Evolutionary conservation across 192 early-diverging fungal genomes (phyloP).

Genomic region (Martensiomyces pterosporus): DNA sequence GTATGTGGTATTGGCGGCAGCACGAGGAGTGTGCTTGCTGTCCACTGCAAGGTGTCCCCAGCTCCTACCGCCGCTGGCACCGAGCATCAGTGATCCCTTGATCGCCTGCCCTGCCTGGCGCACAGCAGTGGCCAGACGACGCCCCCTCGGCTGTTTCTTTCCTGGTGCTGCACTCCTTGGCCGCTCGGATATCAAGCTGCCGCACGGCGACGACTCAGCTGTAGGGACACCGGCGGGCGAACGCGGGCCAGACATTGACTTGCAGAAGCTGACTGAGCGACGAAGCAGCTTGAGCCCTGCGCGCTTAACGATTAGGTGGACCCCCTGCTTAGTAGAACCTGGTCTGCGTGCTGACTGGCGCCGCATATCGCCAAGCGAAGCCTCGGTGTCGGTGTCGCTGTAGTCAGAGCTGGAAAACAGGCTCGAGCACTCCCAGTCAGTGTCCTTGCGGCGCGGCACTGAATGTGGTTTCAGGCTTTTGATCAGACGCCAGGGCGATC

Average conservation of each 20-base stretch:
- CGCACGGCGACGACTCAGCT: too few relatives aligned
- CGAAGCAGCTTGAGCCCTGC: constrained; percentile 38
- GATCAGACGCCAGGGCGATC: constrained; percentile 28
- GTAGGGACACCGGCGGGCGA: background rate
- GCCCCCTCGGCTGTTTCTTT: too few relatives aligned
- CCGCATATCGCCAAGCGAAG: too few relatives aligned
- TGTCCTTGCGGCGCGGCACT: background rate
- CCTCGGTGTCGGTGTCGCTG: constrained; percentile 22
- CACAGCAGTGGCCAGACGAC: constrained; percentile 20
- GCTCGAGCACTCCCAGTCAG: constrained; percentile 21
- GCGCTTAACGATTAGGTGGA: constrained; percentile 42
- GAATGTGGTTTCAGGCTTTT: constrained; percentile 19
- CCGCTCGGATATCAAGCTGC: too few relatives aligned
- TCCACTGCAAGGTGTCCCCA: too few relatives aligned
- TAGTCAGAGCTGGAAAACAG: constrained; percentile 10
- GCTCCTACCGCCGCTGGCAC: too few relatives aligned
- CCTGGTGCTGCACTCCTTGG: too few relatives aligned
- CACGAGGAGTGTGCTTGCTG: background rate
- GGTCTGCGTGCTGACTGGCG: too few relatives aligned
- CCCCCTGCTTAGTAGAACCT: too few relatives aligned
- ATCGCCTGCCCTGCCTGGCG: constrained; percentile 29
- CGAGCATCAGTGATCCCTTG: constrained; percentile 4
- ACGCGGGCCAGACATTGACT: constrained; percentile 17
- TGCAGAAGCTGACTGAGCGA: constrained; percentile 45
- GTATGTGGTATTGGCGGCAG: too few relatives aligned